These are phyloP conservation scores for Apiotrichum brassicae DNA, from an alignment of 1,284 basidiomycete species.

Conservation along the genomic window DNA sequence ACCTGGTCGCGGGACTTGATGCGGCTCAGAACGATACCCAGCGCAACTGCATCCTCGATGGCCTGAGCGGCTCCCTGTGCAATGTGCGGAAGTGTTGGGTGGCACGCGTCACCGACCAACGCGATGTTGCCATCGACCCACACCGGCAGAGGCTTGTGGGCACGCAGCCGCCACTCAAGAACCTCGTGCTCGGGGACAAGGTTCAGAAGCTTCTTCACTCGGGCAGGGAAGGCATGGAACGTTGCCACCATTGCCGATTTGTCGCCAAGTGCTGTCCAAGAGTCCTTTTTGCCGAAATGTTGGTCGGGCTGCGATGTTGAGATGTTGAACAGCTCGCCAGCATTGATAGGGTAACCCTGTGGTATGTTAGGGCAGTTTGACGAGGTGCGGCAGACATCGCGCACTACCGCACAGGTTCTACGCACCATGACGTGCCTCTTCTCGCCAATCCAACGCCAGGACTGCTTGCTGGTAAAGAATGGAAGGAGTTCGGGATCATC, in stretches of 20 bases:
- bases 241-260: constrained; percentile 36
- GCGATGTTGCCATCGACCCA: constrained; percentile 38
- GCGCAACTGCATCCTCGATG: constrained; percentile 41
- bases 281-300: constrained; percentile 31
- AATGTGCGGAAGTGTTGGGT: constrained; percentile 37
- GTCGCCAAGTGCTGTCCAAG: constrained; percentile 43
- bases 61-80: constrained; percentile 45
- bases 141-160: constrained; percentile 34
- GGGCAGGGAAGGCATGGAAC: constrained; percentile 37
- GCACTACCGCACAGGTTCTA: background rate
- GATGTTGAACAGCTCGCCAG: constrained; percentile 40
- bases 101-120: constrained; percentile 35
- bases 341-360: constrained; percentile 44
- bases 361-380: too few relatives aligned
- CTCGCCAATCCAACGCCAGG: constrained; percentile 44
- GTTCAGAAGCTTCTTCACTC: constrained; percentile 37
- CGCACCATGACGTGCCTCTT: constrained; percentile 41
- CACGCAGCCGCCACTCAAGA: constrained; percentile 43
- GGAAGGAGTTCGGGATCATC: constrained; percentile 39
- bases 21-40: constrained; percentile 38
- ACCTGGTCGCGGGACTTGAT: constrained; percentile 38
- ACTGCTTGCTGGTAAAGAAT: constrained; percentile 33
- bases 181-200: constrained; percentile 40
- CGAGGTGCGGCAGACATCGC: background rate
- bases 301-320: constrained; percentile 42